These are phyloP conservation scores for Neonectria hederae DNA, from an alignment of 2,329 filamentous ascomycete species.

Conservation along the genomic window DNA sequence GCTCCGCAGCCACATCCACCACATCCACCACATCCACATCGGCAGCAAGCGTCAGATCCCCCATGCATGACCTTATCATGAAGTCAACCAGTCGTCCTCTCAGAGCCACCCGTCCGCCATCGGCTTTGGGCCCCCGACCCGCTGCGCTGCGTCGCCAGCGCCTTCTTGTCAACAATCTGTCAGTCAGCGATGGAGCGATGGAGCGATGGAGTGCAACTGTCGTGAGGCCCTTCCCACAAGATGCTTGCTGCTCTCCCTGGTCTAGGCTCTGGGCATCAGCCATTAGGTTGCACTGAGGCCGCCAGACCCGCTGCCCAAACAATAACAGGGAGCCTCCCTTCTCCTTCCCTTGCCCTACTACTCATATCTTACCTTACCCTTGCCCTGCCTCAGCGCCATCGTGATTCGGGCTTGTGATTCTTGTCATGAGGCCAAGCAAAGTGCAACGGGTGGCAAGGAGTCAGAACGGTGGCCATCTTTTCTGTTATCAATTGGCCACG, in stretches of 20 bases:
- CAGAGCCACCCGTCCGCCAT: conserved; percentile 8
- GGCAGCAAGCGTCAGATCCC: conserved; percentile 40
- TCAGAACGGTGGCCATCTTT: neutral
- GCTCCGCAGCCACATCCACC: conserved; percentile 34
- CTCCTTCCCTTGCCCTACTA: neutral
- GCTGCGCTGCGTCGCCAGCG: conserved; percentile 9
- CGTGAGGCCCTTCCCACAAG: conserved; percentile 6
- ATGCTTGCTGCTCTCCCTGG: neutral
- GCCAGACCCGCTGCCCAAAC: conserved; percentile 7
- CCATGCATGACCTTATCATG: conserved; percentile 43
- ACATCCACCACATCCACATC: conserved; percentile 19
- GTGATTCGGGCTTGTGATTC: conserved; percentile 9
- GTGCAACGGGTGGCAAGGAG: conserved; percentile 12
- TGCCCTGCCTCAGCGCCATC: conserved; percentile 2
- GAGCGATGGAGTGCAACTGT: conserved; percentile 6
- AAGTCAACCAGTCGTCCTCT: conserved; percentile 28
- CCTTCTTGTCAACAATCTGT: conserved; percentile 3
- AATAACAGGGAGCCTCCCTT: conserved; percentile 11
- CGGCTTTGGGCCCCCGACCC: conserved; percentile 14
- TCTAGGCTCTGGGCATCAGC: neutral
- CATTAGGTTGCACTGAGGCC: conserved; percentile 1
- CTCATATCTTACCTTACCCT: conserved; percentile 23
- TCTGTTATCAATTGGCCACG: conserved; percentile 32
- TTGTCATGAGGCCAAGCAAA: conserved; percentile 14
- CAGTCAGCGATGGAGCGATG: neutral